phyloP scores from a whole-genome alignment of 202 grass and related monocot genomes.

The Saccharum hybrid region DNA sequence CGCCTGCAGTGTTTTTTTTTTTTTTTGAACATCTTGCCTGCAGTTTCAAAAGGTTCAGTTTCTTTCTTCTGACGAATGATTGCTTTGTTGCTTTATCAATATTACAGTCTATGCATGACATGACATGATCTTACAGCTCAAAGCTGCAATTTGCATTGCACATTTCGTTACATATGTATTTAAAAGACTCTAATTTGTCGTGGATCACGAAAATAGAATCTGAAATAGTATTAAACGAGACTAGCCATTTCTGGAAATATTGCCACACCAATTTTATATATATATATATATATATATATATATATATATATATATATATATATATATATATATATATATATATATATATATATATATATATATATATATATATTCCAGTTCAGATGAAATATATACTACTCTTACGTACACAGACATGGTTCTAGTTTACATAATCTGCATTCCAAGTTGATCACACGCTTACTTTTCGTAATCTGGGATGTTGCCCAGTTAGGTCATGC shows the following conservation, averaged over 20 bases:
- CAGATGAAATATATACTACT: too few species aligned
- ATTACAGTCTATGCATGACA: background rate
- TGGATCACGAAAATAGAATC: background rate
- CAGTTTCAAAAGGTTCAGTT: slow-evolving; percentile 15
- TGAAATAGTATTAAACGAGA: slow-evolving; percentile 18
- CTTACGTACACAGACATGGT: background rate
- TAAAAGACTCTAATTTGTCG: background rate
- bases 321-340: too few species aligned
- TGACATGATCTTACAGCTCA: background rate
- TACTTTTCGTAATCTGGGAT: slow-evolving; percentile 6
- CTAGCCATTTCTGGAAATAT: background rate
- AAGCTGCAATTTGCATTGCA: background rate
- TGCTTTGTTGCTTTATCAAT: slow-evolving; percentile 4
- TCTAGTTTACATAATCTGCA: background rate
- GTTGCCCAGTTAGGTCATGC: slow-evolving; percentile 1
- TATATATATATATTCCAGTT: too few species aligned
- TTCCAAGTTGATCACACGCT: background rate
- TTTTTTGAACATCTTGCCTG: background rate
- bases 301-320: too few species aligned
- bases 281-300: too few species aligned
- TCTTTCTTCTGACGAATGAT: slow-evolving; percentile 37
- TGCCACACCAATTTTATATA: too few species aligned
- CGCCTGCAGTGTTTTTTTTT: too few species aligned
- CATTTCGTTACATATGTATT: background rate
- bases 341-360: background rate